These are phyloP conservation scores for Dissophora globulifera DNA, from an alignment of 192 early-diverging fungal species.

Conservation along the genomic window DNA sequence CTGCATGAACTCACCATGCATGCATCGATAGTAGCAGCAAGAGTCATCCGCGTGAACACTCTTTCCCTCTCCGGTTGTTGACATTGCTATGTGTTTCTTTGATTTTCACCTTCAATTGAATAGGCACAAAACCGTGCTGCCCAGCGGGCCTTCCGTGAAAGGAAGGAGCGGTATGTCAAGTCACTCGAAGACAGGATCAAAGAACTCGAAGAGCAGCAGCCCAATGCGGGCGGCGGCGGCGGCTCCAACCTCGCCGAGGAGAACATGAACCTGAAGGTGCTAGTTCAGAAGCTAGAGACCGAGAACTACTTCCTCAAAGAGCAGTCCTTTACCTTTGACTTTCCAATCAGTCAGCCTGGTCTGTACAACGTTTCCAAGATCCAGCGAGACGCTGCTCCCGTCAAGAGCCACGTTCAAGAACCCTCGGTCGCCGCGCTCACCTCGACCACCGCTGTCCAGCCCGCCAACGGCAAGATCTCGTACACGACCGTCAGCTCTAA, in stretches of 20 bases:
- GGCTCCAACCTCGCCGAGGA: conserved; percentile 55
- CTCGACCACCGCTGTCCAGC: no score
- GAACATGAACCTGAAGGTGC: conserved; percentile 59
- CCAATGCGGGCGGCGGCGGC: conserved; percentile 28
- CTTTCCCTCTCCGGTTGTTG: no score
- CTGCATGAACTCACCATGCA: no score
- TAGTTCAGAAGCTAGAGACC: conserved; percentile 60
- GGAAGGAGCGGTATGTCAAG: conserved; percentile 85
- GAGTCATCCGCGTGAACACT: no score
- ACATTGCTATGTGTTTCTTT: no score
- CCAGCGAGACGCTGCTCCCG: not conserved
- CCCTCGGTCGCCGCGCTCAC: no score
- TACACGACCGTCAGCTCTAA: conserved; percentile 10
- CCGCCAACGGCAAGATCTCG: no score
- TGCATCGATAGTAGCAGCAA: no score
- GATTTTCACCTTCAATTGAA: not conserved
- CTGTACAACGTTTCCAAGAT: conserved; percentile 39
- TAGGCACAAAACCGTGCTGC: conserved; percentile 84
- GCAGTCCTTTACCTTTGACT: conserved; percentile 61
- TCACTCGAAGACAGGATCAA: conserved; percentile 81
- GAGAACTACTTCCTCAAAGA: conserved; percentile 67
- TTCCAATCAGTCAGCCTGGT: conserved; percentile 58
- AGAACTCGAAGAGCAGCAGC: conserved; percentile 68
- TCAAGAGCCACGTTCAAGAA: no score
- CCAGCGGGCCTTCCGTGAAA: conserved; percentile 89